Evolutionary conservation across 2,329 filamentous ascomycete species (phyloP).

Genomic region (Colletotrichum sp.): DNA sequence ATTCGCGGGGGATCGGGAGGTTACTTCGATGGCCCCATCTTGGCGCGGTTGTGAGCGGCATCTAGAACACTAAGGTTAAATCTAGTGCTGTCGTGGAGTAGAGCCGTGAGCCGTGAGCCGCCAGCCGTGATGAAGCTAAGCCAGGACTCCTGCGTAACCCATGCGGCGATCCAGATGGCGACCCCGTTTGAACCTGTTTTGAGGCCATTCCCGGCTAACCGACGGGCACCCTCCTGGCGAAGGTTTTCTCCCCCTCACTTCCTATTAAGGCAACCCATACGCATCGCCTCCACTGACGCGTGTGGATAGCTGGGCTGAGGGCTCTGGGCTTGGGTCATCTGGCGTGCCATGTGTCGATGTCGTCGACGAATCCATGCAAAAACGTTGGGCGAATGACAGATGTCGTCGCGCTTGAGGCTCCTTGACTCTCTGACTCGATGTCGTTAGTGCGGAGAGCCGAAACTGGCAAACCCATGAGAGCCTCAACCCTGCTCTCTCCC

Average conservation of each 20-base stretch:
- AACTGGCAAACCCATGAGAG: constrained; percentile 1
- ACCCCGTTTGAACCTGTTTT: constrained; percentile 2
- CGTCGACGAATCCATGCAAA: neutral
- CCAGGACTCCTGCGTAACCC: neutral
- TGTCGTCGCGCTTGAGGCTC: neutral
- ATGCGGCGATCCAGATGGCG: constrained; percentile 6
- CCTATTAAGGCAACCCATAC: constrained; percentile 1
- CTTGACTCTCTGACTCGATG: constrained; percentile 7
- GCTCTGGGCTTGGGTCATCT: neutral
- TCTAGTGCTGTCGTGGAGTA: neutral
- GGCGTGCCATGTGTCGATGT: neutral
- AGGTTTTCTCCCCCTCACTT: constrained; percentile 11
- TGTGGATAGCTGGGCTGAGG: neutral
- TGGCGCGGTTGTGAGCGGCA: neutral
- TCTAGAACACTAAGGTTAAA: constrained; percentile 1
- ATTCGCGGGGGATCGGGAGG: neutral
- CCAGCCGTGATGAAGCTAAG: neutral
- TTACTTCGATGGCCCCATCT: neutral
- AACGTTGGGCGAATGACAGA: constrained; percentile 1
- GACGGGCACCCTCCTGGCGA: neutral
- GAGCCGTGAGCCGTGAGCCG: neutral
- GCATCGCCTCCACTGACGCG: neutral
- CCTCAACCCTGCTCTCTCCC: neutral
- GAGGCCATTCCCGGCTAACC: neutral
- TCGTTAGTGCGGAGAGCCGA: neutral